Conservation (phyloP, 257 asterid species). For the Osmanthus fragrans region DNA sequence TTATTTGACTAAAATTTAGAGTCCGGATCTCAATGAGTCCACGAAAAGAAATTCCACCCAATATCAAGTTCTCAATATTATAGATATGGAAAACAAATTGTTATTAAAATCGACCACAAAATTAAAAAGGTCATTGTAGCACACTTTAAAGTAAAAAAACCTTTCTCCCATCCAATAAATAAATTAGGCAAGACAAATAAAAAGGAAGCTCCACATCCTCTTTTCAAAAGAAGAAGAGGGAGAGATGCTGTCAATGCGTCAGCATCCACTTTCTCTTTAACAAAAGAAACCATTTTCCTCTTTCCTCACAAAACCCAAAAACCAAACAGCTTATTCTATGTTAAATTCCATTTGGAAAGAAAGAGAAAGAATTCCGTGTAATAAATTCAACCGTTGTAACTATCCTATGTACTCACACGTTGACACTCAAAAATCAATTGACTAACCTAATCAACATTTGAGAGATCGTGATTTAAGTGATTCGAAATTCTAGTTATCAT, state of each 20-base stretch:
- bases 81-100: background rate
- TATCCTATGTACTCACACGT: too few species aligned
- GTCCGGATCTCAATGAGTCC: background rate
- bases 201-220: conserved; percentile 40
- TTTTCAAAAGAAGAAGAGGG: conserved; percentile 26
- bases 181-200: conserved; percentile 29
- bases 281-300: conserved; percentile 13
- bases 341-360: conserved; percentile 17
- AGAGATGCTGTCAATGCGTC: conserved; percentile 46
- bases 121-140: conserved; percentile 26
- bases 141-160: conserved; percentile 30
- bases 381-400: background rate
- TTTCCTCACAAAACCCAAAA: conserved; percentile 23
- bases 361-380: background rate
- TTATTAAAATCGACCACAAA: conserved; percentile 32
- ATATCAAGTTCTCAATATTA: background rate
- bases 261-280: conserved; percentile 37
- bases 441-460: too few species aligned
- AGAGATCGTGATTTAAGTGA: too few species aligned
- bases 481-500: too few species aligned
- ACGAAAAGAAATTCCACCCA: too few species aligned
- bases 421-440: too few species aligned
- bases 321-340: conserved; percentile 20
- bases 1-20: background rate
- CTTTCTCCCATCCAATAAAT: conserved; percentile 38